phyloP scores from a whole-genome alignment of 495 filamentous ascomycete genomes.

The Penicillium parvum region DNA sequence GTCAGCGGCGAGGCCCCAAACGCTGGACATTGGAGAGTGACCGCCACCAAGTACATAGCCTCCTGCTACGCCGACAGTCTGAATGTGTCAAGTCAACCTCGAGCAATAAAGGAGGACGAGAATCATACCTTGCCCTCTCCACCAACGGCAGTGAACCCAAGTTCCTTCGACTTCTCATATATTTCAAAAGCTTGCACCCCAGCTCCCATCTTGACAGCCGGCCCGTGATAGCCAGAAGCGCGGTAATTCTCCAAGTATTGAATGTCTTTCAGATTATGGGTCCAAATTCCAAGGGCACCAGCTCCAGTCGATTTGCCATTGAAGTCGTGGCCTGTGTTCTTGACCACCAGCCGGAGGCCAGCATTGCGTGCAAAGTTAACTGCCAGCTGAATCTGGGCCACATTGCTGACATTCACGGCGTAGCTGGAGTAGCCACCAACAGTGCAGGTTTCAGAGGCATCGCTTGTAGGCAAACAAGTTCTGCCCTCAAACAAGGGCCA shows the following conservation, averaged over 20 bases:
- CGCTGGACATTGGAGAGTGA: slow-evolving; percentile 47
- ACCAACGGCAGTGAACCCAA: slow-evolving; percentile 49
- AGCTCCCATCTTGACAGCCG: slow-evolving; percentile 54
- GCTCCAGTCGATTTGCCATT: slow-evolving; percentile 54
- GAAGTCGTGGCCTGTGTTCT: slow-evolving; percentile 71
- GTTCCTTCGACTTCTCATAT: slow-evolving; percentile 41
- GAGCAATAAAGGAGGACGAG: not conserved
- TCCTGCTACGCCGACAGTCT: slow-evolving; percentile 39
- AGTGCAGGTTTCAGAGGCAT: slow-evolving; percentile 42
- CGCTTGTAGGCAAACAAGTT: slow-evolving; percentile 31
- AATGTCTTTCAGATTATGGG: slow-evolving; percentile 52
- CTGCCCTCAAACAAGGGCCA: slow-evolving; percentile 41
- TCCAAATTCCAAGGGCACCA: slow-evolving; percentile 56
- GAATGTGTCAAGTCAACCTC: not conserved
- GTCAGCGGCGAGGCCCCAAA: slow-evolving; percentile 51
- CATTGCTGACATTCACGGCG: slow-evolving; percentile 20
- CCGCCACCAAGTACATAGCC: slow-evolving; percentile 43
- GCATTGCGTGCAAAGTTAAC: slow-evolving; percentile 60
- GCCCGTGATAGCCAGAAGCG: slow-evolving; percentile 36
- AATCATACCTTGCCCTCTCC: slow-evolving; percentile 43
- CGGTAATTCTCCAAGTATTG: slow-evolving; percentile 32
- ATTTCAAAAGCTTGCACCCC: slow-evolving; percentile 51
- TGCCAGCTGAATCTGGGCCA: slow-evolving; percentile 52
- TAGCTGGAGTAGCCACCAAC: slow-evolving; percentile 54
- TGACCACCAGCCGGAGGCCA: slow-evolving; percentile 56